These are phyloP conservation scores for Hyaloscypha variabilis DNA, from an alignment of 495 filamentous ascomycete genomes.

Conservation along the genomic window DNA sequence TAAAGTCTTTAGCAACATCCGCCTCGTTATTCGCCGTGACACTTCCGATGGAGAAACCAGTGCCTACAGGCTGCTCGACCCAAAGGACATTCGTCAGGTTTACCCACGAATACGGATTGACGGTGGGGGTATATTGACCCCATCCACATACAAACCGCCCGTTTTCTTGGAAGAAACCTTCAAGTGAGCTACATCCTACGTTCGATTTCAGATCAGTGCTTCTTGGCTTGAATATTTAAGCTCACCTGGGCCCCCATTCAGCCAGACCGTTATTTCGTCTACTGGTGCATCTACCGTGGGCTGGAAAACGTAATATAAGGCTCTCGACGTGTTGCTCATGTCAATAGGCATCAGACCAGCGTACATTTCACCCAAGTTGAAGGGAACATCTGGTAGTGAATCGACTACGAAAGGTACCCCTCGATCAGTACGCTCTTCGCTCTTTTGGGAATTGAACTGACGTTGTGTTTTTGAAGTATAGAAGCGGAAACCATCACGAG, in stretches of 20 bases:
- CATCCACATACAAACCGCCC: conserved; percentile 65
- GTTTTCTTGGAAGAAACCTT: conserved; percentile 68
- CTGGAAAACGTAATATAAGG: conserved; percentile 68
- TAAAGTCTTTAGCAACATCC: conserved; percentile 60
- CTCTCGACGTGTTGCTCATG: conserved; percentile 43
- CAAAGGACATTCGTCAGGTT: conserved; percentile 37
- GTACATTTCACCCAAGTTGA: conserved; percentile 69
- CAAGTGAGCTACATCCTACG: conserved; percentile 65
- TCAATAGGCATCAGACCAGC: conserved; percentile 62
- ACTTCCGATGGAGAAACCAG: conserved; percentile 58
- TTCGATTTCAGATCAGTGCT: not conserved
- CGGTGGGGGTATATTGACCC: conserved; percentile 57
- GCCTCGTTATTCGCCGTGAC: conserved; percentile 56
- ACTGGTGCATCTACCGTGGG: conserved; percentile 50
- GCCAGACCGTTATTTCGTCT: conserved; percentile 48
- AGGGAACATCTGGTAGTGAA: conserved; percentile 64
- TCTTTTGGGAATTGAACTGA: not conserved
- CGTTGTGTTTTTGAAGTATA: conserved; percentile 6
- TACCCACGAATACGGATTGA: conserved; percentile 69
- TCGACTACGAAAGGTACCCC: conserved; percentile 43
- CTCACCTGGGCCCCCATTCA: conserved; percentile 39
- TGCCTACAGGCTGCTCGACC: conserved; percentile 57
- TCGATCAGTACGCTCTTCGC: not conserved
- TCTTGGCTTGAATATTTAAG: conserved; percentile 10
- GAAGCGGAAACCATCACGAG: conserved; percentile 4